phyloP scores from a whole-genome alignment of 2,329 filamentous ascomycete species.

The Colletotrichum echinochloae region DNA sequence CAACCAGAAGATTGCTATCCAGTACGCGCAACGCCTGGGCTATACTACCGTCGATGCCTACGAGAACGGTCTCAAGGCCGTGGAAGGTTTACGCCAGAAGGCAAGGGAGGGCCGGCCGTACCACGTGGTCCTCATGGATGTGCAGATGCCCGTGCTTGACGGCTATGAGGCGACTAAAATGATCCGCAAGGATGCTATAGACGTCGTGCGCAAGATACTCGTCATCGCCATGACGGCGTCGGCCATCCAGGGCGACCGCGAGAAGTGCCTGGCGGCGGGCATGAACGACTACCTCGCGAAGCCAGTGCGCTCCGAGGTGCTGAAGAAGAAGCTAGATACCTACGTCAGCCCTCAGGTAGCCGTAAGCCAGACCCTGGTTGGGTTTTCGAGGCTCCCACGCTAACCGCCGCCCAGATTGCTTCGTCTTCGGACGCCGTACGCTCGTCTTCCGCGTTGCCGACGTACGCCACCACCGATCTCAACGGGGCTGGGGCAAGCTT shows the following conservation, averaged over 20 bases:
- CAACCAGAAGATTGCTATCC: conserved; percentile 93
- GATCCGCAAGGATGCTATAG: conserved; percentile 80
- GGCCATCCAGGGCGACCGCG: conserved; percentile 92
- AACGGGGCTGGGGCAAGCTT: conserved; percentile 39
- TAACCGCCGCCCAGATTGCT: conserved; percentile 18
- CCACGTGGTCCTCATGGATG: conserved; percentile 94
- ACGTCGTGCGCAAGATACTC: conserved; percentile 83
- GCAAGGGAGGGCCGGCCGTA: conserved; percentile 81
- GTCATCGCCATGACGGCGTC: conserved; percentile 98
- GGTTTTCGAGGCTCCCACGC: background rate
- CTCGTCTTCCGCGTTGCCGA: conserved; percentile 42
- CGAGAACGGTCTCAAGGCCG: conserved; percentile 88
- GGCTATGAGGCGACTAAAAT: conserved; percentile 91
- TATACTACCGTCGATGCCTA: conserved; percentile 87
- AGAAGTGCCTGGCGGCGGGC: conserved; percentile 93
- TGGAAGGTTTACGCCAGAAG: conserved; percentile 83
- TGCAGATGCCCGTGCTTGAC: conserved; percentile 94
- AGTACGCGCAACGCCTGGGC: conserved; percentile 87
- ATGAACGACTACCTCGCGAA: conserved; percentile 99
- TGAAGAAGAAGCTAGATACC: conserved; percentile 82
- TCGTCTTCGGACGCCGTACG: conserved; percentile 18
- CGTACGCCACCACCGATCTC: conserved; percentile 37
- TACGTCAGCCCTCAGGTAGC: conserved; percentile 58
- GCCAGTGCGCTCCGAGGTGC: conserved; percentile 87
- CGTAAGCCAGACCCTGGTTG: conserved; percentile 20